Conservation (phyloP, 2,329 filamentous ascomycete genomes). For the Ophiocordyceps unilateralis region DNA sequence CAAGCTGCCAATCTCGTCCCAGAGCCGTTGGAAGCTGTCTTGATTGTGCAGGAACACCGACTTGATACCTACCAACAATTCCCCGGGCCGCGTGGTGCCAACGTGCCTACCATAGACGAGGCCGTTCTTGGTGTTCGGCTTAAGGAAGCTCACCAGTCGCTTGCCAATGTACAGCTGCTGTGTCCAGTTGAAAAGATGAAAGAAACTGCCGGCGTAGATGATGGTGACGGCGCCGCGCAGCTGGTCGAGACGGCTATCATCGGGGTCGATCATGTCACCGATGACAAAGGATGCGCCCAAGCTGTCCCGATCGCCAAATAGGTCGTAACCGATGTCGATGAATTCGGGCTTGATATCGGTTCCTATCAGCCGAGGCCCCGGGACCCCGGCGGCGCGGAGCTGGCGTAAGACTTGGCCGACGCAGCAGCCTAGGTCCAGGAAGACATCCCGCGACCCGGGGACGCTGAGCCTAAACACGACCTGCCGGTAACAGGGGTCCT, state of each 20-base stretch:
- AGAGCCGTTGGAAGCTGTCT: constrained; percentile 31
- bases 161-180: constrained; percentile 27
- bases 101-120: constrained; percentile 35
- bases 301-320: constrained; percentile 40
- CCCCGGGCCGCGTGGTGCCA: constrained; percentile 16
- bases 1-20: constrained; percentile 31
- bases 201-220: constrained; percentile 31
- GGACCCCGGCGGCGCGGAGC: constrained; percentile 30
- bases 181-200: constrained; percentile 30
- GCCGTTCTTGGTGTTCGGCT: constrained; percentile 23
- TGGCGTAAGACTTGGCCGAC: constrained; percentile 33
- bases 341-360: constrained; percentile 31
- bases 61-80: constrained; percentile 5
- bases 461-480: constrained; percentile 23
- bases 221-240: constrained; percentile 26
- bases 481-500: constrained; percentile 24
- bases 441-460: constrained; percentile 18
- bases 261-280: constrained; percentile 29
- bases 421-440: constrained; percentile 33
- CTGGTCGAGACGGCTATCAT: constrained; percentile 15
- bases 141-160: constrained; percentile 26
- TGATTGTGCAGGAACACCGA: constrained; percentile 29
- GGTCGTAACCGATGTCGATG: constrained; percentile 41
- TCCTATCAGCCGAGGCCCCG: constrained; percentile 28
- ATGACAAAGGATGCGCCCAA: constrained; percentile 30